Base-by-base conservation (phyloP, 1,284 basidiomycete species). In the Leccinum angustisporum region DNA sequence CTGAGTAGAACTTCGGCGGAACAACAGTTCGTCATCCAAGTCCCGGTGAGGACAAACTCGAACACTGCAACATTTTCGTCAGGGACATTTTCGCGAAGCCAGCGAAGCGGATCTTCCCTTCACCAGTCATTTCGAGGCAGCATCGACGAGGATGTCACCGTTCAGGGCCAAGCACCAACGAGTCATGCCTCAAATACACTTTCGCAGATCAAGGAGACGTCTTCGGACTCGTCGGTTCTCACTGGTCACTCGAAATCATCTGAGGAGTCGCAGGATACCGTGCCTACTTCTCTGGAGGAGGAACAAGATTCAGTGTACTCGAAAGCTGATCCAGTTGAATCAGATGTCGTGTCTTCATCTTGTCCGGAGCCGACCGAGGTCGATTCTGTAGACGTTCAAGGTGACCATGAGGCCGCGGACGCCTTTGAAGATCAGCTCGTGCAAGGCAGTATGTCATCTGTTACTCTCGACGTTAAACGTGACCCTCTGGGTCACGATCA, bases 401-500 rank as follows among this genome's bases (percentile, higher is more conserved):
- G 76, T 9, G 71, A 71, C 43, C 78, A 78, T 52, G 69, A 66
- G 56, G 63, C 67, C 27, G 70, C 61, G 6, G 73, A 69, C 36
- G 64, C 77, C 13, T 65, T 84, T 63, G 87, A 86, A 70, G 84
- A 85, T 63, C 85, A 85, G 70, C 74, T 86, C 31, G 72, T 81
- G 58, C 76, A 82, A 67, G 85, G 83, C 52, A 80, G 83, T 25
- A 69, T 85, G 10, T 83, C 84, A 10, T 69, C 77, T 40, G 76
- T 83, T 7, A 85, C 84, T n/a, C 69, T 79, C 40, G 79, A 78
- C 54, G 72, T 71, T 53, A 78, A 78, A 64, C 78, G 77, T 54
- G 85, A 82, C 84, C 75, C 79, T 83, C 63, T 82, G 83, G 54
- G 74, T 52, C 86, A 89, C 70, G 91, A 94, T 67, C 88, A 92